These are phyloP conservation scores for Neurospora sp. DNA, from an alignment of 495 filamentous ascomycete genomes.

Conservation along the genomic window DNA sequence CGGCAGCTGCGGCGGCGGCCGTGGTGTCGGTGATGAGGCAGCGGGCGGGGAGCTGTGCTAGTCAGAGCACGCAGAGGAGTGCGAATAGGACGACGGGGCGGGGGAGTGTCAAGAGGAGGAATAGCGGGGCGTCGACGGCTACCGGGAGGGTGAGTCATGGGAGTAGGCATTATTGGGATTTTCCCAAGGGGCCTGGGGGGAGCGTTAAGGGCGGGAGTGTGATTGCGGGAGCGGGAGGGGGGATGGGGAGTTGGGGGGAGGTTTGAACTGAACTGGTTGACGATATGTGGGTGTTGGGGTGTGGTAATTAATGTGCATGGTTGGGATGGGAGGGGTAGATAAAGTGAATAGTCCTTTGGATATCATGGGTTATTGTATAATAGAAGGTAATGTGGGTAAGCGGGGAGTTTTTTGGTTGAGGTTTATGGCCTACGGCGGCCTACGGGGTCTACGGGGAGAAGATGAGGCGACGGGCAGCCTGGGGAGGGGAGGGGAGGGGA, in stretches of 20 bases:
- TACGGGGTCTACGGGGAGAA: not conserved
- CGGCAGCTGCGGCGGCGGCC: not conserved
- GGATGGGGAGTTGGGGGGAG: conserved; percentile 67
- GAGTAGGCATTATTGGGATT: conserved; percentile 64
- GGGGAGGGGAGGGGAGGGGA: not conserved
- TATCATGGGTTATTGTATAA: not conserved
- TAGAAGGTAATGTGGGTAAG: not conserved
- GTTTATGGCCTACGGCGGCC: not conserved
- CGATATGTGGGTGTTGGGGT: not conserved
- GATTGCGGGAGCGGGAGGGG: conserved; percentile 47
- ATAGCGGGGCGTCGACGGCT: conserved; percentile 46
- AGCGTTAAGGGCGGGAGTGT: conserved; percentile 58
- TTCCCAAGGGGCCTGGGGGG: conserved; percentile 28
- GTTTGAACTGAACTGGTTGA: conserved; percentile 25
- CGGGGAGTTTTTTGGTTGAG: not conserved
- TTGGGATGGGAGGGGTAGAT: not conserved
- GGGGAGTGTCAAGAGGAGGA: conserved; percentile 22
- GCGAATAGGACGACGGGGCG: conserved; percentile 8
- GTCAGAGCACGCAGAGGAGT: conserved; percentile 62
- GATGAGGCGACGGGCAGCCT: not conserved
- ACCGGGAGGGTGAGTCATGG: conserved; percentile 36
- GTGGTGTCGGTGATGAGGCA: conserved; percentile 36
- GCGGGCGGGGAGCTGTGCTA: conserved; percentile 59
- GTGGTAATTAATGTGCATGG: not conserved
- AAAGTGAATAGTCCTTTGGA: not conserved